Evolutionary conservation across 805 yeast species (phyloP), one percentile per base, ranked within the genome.

Genomic region (Tetrapisispora pingtungensis): DNA sequence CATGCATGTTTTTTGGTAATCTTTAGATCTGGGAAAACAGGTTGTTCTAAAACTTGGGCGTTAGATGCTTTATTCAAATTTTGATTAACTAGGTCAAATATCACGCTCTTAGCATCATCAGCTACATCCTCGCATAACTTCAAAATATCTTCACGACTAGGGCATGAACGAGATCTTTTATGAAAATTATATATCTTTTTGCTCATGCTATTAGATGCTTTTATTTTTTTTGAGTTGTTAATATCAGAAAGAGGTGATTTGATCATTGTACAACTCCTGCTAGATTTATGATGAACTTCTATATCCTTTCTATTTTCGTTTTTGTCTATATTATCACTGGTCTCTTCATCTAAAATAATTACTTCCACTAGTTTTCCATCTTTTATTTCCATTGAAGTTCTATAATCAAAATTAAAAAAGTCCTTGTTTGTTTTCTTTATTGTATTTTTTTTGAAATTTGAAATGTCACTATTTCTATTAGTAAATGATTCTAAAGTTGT

Each of bases 41-140:
- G 43, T n/a, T 17, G 27, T 18, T 7, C n/a, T 10, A 27, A 3
- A 26, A 3, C 14, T 33, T 15, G 26, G 18, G 30, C 17, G 4
- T 33, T 26, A 7, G 38, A 24, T 10, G 26, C 30, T 5, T 35
- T 34, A 19, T 20, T 42, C 15, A 33, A 28, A 1, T 45, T 42
- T 27, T 47, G 46, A 14, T 48, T 44, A 2, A 54, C 51, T 14
- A 61, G 44, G 18, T 51, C 51, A 36, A 53, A 45, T 13, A 62
- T 55, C 5, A 57, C 44, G 14, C 39, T 43, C 41, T 52, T 58
- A 3, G 62, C 62, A 26, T 54, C 48, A 22, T 48, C 49, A 40
- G 65, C 61, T 22, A 59, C 53, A 32, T 49, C 42, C 40, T 61
- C 65, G 40, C 66, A 62, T 53, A 62, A 44, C 10, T 44, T 43